Conservation (phyloP, 345 rosid genomes). For the Populus pruinosa region DNA sequence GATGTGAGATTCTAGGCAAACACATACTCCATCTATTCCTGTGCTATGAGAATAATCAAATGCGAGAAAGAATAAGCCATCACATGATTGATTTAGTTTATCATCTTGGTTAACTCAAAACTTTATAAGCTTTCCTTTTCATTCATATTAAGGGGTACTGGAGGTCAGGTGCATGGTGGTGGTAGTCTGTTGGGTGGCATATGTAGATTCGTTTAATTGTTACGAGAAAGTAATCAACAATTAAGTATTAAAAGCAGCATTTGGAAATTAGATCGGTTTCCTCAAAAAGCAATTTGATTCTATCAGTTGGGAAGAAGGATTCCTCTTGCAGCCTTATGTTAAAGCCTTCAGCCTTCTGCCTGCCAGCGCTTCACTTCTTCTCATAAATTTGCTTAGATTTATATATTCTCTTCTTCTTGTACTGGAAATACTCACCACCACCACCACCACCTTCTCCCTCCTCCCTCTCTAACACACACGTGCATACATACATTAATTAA, state of each 20-base stretch:
- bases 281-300: slow-evolving; percentile 36
- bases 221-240: slow-evolving; percentile 17
- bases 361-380: slow-evolving; percentile 15
- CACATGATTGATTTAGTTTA: slow-evolving; percentile 8
- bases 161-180: not conserved
- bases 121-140: slow-evolving; percentile 12
- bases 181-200: slow-evolving; percentile 13
- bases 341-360: slow-evolving; percentile 10
- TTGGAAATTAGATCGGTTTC: slow-evolving; percentile 22
- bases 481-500: not conserved
- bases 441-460: not conserved
- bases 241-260: slow-evolving; percentile 26
- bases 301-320: slow-evolving; percentile 21
- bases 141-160: not conserved
- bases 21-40: not conserved
- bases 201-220: slow-evolving; percentile 29
- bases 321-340: slow-evolving; percentile 37
- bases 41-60: slow-evolving; percentile 1
- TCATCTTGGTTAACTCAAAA: slow-evolving; percentile 21
- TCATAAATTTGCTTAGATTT: slow-evolving; percentile 7
- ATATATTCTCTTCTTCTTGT: not conserved
- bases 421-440: not conserved
- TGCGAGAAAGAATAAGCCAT: not conserved
- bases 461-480: not conserved
- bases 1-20: not conserved